Conservation (phyloP, 768 basidiomycete species). For the Amyloporia xantha region DNA sequence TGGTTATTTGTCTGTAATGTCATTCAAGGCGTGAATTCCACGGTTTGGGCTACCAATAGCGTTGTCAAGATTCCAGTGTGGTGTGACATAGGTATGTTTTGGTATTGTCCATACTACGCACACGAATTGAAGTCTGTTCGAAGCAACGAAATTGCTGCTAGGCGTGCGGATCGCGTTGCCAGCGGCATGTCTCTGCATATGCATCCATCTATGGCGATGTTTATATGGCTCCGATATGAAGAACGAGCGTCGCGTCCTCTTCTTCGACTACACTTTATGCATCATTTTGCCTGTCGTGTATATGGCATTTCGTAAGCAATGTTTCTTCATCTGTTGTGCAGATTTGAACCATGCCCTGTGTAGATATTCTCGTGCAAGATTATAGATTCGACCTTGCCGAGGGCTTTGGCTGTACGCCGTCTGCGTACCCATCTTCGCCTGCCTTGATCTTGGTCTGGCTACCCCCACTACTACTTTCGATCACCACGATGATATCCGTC, state of each 20-base stretch:
- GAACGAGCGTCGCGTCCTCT: conserved; percentile 23
- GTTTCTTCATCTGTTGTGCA: conserved; percentile 9
- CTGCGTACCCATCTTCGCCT: conserved; percentile 31
- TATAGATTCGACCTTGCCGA: conserved; percentile 30
- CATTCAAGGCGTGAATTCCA: conserved; percentile 42
- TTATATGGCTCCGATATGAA: background rate
- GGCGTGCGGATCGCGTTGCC: conserved; percentile 3
- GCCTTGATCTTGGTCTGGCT: conserved; percentile 32
- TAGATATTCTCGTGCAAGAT: conserved; percentile 32
- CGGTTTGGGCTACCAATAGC: conserved; percentile 55
- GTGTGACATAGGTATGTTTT: conserved; percentile 68
- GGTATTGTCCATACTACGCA: background rate
- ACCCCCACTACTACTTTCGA: conserved; percentile 31
- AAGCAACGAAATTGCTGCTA: conserved; percentile 6
- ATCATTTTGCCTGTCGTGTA: conserved; percentile 22
- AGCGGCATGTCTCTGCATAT: conserved; percentile 2
- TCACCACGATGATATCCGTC: conserved; percentile 34
- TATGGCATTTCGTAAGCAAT: conserved; percentile 28
- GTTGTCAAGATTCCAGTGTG: conserved; percentile 45
- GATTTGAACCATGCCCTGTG: conserved; percentile 18
- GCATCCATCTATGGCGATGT: conserved; percentile 5
- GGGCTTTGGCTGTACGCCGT: conserved; percentile 27
- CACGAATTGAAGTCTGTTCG: background rate
- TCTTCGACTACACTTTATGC: conserved; percentile 16
- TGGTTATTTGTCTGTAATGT: conserved; percentile 28